These are phyloP conservation scores for Amanita brunnescens DNA, from an alignment of 768 basidiomycete species.

Conservation along the genomic window DNA sequence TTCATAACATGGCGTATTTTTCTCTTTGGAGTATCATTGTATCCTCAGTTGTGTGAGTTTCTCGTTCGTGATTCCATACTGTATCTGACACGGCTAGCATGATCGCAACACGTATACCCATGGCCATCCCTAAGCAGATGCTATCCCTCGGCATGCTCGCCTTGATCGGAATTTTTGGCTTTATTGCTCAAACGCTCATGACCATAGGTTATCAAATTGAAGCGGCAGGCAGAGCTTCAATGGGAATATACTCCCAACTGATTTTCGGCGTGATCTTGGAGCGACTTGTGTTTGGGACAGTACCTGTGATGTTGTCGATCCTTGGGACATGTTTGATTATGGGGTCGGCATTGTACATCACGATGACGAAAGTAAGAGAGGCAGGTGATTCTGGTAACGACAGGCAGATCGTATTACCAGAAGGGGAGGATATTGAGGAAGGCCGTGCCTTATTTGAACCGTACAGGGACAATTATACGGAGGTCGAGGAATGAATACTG, in stretches of 20 bases:
- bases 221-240: no score
- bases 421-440: no score
- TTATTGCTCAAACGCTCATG: slow-evolving; percentile 35
- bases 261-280: no score
- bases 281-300: no score
- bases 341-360: no score
- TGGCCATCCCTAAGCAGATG: slow-evolving; percentile 47
- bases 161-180: slow-evolving; percentile 48
- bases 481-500: no score
- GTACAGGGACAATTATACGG: no score
- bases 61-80: not conserved
- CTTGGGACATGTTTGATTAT: no score
- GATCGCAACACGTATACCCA: slow-evolving; percentile 25
- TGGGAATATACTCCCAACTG: no score
- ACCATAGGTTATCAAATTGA: slow-evolving; percentile 41
- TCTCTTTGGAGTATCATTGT: slow-evolving; percentile 43
- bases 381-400: slow-evolving; percentile 18
- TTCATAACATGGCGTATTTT: slow-evolving; percentile 67
- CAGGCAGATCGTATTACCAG: not conserved
- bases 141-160: no score
- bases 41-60: slow-evolving; percentile 22
- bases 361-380: no score
- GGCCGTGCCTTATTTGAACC: no score
- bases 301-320: slow-evolving; percentile 52
- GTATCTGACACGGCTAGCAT: slow-evolving; percentile 27